Conservation (phyloP, 2,329 filamentous ascomycete genomes). For the Pseudofabraea citricarpa region DNA sequence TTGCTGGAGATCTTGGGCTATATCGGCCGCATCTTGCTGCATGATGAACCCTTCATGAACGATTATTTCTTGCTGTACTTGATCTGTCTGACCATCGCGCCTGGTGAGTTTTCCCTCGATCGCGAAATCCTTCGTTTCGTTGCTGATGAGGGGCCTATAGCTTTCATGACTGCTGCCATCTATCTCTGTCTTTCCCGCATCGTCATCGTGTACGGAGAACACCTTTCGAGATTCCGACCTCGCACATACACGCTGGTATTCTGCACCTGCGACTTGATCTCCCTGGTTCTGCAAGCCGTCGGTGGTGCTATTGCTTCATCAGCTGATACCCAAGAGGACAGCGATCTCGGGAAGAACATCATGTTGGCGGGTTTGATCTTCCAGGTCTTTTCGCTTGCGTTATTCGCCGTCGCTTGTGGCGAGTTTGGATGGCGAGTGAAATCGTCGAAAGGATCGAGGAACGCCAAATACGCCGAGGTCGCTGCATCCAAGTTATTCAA, state of each 20-base stretch:
- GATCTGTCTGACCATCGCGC: constrained; percentile 49
- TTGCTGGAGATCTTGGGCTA: constrained; percentile 54
- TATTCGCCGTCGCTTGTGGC: constrained; percentile 17
- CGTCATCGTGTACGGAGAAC: constrained; percentile 45
- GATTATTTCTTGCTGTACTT: constrained; percentile 48
- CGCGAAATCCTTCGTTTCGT: not conserved
- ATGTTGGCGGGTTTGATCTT: constrained; percentile 54
- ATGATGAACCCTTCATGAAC: constrained; percentile 42
- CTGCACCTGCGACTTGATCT: constrained; percentile 50
- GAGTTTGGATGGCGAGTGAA: not conserved
- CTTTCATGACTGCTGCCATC: constrained; percentile 50
- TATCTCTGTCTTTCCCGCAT: constrained; percentile 54
- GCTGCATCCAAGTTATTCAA: constrained; percentile 4
- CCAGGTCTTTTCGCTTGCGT: constrained; percentile 45
- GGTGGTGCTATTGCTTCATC: constrained; percentile 52
- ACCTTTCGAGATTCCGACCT: constrained; percentile 38
- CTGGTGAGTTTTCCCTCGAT: constrained; percentile 22
- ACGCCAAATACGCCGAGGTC: constrained; percentile 5
- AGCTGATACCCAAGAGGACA: constrained; percentile 14
- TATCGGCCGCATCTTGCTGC: constrained; percentile 47
- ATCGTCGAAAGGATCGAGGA: constrained; percentile 6
- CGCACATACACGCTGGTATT: constrained; percentile 52
- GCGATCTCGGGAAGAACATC: constrained; percentile 25
- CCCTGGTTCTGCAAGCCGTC: constrained; percentile 51
- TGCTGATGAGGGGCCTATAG: constrained; percentile 15